Base-by-base conservation (phyloP, 2,329 filamentous ascomycete species). In the Pseudogymnoascus sp. region DNA sequence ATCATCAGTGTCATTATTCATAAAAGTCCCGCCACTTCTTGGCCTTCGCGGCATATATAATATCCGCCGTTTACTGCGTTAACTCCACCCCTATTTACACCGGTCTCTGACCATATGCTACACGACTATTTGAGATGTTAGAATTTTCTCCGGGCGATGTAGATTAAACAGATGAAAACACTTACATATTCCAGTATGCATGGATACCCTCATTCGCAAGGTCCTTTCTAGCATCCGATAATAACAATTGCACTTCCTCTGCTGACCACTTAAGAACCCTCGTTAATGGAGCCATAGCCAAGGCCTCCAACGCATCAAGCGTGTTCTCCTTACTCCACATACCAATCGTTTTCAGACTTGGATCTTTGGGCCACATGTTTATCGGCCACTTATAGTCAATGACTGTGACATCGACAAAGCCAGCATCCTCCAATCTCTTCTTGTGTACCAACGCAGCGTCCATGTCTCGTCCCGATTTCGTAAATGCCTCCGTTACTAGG, bases 351-450 rank as follows among this genome's bases (percentile, higher is more conserved):
- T 65, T 68, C 29, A 60, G 58, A 35, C 76, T 75, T 5, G 74
- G 72, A 63, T 82, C 77, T 60, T 76, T 78, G 0, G 80, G 77
- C 82, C 82, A 84, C 10, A 72, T 67, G 64, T 79, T 80, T 31
- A 75, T 74, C 0, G 81, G 81, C 72, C 80, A 78, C 67, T 77
- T 79, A 67, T 75, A 79, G 4, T 78, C 68, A 1, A 74, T 69
- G 69, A 82, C 78, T 0, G 71, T 60, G 8, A 70, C 52, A 63
- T 69, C 61, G 12, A 60, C 37, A 60, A 69, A 70, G 1, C 69
- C 68, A 2, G 66, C 68, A 8, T 35, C 62, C 48, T 66, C 60
- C 27, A 68, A 37, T 9, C 55, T 59, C 18, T 59, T 5, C 59
- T 74, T 75, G 13, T 52, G 45, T 0, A 61, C 48, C 0, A 66